Evolutionary conservation across 2,329 filamentous ascomycete species (phyloP).

Genomic region (Botrytis squamosa): DNA sequence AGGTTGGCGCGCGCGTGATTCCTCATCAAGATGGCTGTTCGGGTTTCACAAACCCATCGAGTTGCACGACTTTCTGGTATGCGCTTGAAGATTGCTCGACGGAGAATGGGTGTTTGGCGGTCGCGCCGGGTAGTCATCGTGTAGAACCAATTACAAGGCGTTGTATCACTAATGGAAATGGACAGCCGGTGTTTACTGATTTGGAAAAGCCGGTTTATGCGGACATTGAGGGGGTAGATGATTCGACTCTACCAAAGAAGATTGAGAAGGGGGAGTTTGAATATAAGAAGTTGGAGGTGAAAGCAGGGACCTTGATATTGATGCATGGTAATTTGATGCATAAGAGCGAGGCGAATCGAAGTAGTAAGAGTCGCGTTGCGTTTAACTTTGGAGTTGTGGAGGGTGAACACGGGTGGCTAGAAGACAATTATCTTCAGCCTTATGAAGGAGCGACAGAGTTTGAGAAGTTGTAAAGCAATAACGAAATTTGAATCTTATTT

Average conservation of each 20-base stretch:
- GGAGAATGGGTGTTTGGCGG: conserved; percentile 11
- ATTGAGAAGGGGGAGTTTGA: background rate
- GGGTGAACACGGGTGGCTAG: background rate
- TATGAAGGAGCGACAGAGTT: conserved; percentile 1
- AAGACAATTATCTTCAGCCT: conserved; percentile 16
- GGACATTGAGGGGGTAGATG: background rate
- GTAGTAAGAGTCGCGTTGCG: conserved; percentile 9
- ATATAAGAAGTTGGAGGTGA: conserved; percentile 15
- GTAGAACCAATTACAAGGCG: background rate
- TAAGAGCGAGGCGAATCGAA: conserved; percentile 9
- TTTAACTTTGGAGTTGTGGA: conserved; percentile 16
- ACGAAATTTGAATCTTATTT: background rate
- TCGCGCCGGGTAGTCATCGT: background rate
- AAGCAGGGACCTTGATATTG: conserved; percentile 7
- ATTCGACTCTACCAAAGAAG: background rate
- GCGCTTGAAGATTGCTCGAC: conserved; percentile 1
- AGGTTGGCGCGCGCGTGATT: background rate
- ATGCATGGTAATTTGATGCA: conserved; percentile 21
- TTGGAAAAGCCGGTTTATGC: background rate
- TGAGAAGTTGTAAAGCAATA: conserved; percentile 2
- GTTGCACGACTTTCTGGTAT: conserved; percentile 16
- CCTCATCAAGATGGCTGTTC: conserved; percentile 17
- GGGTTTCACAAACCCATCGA: conserved; percentile 1
- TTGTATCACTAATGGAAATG: background rate
- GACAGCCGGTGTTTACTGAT: background rate